These are phyloP conservation scores for Podospora tetraspora DNA, from an alignment of 495 filamentous ascomycete genomes.

Conservation along the genomic window DNA sequence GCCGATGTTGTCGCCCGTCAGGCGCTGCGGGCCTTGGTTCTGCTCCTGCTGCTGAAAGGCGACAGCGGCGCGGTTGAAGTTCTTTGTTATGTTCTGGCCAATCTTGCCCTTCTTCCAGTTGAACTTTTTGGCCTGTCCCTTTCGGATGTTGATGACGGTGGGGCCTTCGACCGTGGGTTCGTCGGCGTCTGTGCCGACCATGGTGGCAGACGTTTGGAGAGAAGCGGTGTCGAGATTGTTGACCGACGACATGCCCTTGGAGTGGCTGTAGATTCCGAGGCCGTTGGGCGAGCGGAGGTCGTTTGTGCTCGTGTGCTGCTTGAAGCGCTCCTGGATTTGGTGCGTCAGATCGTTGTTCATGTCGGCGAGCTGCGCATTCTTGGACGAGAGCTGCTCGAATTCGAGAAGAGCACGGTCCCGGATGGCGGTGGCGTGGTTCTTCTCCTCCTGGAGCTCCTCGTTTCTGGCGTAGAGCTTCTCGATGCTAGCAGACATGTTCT, in stretches of 20 bases:
- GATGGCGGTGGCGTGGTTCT: conserved; percentile 66
- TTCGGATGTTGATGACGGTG: conserved; percentile 86
- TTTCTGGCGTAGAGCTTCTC: conserved; percentile 80
- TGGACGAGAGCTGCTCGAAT: conserved; percentile 86
- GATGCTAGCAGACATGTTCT: conserved; percentile 67
- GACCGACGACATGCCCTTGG: conserved; percentile 69
- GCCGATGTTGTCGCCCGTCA: conserved; percentile 52
- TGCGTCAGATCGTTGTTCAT: conserved; percentile 93
- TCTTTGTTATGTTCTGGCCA: conserved; percentile 89
- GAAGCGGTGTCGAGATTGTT: conserved; percentile 45
- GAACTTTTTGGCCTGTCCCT: conserved; percentile 89
- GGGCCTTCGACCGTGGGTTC: conserved; percentile 68
- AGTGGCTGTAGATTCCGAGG: conserved; percentile 76
- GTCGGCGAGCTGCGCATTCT: conserved; percentile 90
- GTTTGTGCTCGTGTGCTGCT: conserved; percentile 59
- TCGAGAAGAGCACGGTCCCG: conserved; percentile 91
- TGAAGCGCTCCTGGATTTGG: conserved; percentile 89
- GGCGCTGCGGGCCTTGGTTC: conserved; percentile 36
- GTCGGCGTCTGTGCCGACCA: conserved; percentile 61
- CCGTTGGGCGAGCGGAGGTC: conserved; percentile 61
- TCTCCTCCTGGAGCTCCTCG: conserved; percentile 76
- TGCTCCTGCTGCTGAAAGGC: conserved; percentile 44
- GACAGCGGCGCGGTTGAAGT: conserved; percentile 75
- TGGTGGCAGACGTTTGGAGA: conserved; percentile 35
- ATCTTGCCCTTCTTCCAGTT: conserved; percentile 98